These are phyloP conservation scores for Aspergillus caelatus DNA, from an alignment of 2,329 filamentous ascomycete genomes.

Conservation along the genomic window DNA sequence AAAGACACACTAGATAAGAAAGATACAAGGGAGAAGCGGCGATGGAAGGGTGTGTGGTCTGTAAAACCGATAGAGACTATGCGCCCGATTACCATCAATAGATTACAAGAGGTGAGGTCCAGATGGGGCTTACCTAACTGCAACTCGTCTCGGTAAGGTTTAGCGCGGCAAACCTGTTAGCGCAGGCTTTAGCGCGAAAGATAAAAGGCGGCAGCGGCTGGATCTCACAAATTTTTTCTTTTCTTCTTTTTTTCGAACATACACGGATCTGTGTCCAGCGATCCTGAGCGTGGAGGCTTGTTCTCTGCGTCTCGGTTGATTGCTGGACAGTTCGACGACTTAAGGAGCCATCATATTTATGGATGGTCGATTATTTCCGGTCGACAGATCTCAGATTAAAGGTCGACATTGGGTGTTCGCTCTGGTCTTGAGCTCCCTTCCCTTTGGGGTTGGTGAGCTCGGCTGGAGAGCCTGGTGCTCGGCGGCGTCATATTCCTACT, in stretches of 20 bases:
- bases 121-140: slow-evolving; percentile 22
- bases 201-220: slow-evolving; percentile 28
- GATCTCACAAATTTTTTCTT: slow-evolving; percentile 39
- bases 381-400: slow-evolving; percentile 93
- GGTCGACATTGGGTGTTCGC: slow-evolving; percentile 54
- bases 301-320: slow-evolving; percentile 70
- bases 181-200: slow-evolving; percentile 30
- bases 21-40: neutral
- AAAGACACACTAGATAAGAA: neutral
- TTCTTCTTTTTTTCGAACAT: slow-evolving; percentile 47
- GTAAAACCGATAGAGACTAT: neutral
- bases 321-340: slow-evolving; percentile 82
- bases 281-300: slow-evolving; percentile 64
- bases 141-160: slow-evolving; percentile 22
- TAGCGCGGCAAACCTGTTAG: slow-evolving; percentile 25
- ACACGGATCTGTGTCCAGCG: slow-evolving; percentile 82
- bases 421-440: slow-evolving; percentile 66
- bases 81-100: neutral
- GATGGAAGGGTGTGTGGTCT: neutral
- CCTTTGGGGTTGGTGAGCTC: slow-evolving; percentile 62
- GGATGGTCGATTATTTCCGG: slow-evolving; percentile 78
- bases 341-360: slow-evolving; percentile 69
- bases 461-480: slow-evolving; percentile 56
- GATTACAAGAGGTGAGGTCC: neutral
- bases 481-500: slow-evolving; percentile 83